Conservation (phyloP, 495 filamentous ascomycete species). For the Penicillium herquei region DNA sequence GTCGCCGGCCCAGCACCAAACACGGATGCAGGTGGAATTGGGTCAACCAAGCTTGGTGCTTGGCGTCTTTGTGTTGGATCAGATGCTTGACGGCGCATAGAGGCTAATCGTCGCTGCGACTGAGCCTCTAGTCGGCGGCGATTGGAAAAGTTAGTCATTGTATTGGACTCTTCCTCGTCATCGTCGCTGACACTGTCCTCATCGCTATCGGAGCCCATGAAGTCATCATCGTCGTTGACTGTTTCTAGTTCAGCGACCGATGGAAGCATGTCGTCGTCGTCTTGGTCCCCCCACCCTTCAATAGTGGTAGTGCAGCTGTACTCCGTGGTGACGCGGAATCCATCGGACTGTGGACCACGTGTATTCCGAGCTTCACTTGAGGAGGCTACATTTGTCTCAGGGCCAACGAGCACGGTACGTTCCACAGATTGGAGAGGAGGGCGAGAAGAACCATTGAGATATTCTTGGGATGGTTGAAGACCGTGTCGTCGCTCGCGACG, state of each 20-base stretch:
- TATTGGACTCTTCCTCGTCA: constrained; percentile 18
- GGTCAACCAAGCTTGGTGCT: constrained; percentile 30
- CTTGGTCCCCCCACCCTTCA: constrained; percentile 33
- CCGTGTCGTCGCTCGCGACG: constrained; percentile 30
- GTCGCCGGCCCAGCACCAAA: neutral
- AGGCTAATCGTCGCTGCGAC: constrained; percentile 23
- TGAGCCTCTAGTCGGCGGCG: constrained; percentile 28
- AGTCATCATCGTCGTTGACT: constrained; percentile 32
- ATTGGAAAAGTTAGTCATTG: constrained; percentile 15
- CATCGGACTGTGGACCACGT: constrained; percentile 23
- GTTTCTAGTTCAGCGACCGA: constrained; percentile 28
- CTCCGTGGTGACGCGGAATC: constrained; percentile 52
- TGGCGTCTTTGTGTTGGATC: constrained; percentile 18
- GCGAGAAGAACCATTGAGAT: constrained; percentile 35
- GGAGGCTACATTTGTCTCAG: constrained; percentile 21
- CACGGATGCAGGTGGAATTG: constrained; percentile 15
- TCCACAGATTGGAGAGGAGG: constrained; percentile 36
- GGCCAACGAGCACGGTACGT: constrained; percentile 22
- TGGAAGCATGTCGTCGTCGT: constrained; percentile 21
- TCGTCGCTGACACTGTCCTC: constrained; percentile 53
- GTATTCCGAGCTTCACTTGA: constrained; percentile 20
- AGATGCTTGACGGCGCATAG: constrained; percentile 24
- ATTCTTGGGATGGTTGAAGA: constrained; percentile 42
- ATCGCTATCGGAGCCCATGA: constrained; percentile 52
- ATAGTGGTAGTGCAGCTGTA: constrained; percentile 40